Base-by-base conservation (phyloP, 2,329 filamentous ascomycete genomes). In the Cordyceps cicadae region DNA sequence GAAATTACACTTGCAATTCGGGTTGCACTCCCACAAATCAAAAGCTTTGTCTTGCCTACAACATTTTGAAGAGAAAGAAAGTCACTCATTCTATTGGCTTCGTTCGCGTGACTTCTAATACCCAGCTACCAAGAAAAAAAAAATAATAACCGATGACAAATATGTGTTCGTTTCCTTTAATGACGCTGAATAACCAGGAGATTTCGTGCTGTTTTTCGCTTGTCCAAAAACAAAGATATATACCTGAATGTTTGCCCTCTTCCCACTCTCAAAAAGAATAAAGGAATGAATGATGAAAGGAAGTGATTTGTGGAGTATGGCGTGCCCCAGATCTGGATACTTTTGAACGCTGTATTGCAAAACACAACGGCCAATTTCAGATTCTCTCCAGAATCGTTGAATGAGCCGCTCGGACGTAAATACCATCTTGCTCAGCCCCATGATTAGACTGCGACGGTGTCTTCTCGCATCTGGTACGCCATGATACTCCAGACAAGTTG, bases 401-500 rank as follows among this genome's bases (percentile, higher is more conserved):
- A n/a, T 21, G 19, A 39, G 41, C 6, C 5, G 41, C 41, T 37
- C 34, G 4, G 12, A 37, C n/a, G 39, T n/a, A 43, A 43, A 43
- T n/a, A 15, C 39, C 39, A n/a, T 43, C 4, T 17, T 43, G 39
- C 14, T 45, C 9, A 53, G 39, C 17, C 1, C 43, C 37, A 55
- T 19, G 39, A 5, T 53, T 19, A 19, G 5, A 17, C 43, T 7
- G 24, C 50, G 26, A 19, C 54, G 15, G 60, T 54, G 17, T 58
- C 54, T 5, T 11, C 51, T 19, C 61, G 54, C 83, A 87, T 86
- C 67, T 83, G 71, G 69, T 80, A 87, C 2, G 77, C 77, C 79
- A 85, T 83, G 68, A 87, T 74, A 4, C 75, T 77, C 84, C 85
- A 87, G 1, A 86, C 65, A 11, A 81, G 63, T 63, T 76, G 72